phyloP scores from a whole-genome alignment of 192 early-diverging fungal genomes.

The Cladochytrium replicatum region DNA sequence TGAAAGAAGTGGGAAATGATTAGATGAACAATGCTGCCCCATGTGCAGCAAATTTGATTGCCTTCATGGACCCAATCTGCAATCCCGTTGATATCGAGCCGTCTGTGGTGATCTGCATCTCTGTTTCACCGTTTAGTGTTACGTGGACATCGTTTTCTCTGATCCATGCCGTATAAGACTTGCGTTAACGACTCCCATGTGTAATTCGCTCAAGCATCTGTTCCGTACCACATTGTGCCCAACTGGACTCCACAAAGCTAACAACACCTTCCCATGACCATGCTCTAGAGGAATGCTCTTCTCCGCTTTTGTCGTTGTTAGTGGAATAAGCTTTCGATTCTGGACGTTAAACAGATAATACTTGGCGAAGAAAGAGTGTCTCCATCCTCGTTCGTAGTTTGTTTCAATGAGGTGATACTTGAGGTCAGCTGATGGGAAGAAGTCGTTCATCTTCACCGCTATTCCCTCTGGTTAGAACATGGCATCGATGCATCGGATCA shows the following conservation, averaged over 20 bases:
- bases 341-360: constrained; percentile 68
- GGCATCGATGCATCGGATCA: neutral
- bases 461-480: constrained; percentile 12
- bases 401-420: constrained; percentile 66
- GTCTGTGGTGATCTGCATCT: constrained; percentile 74
- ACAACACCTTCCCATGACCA: constrained; percentile 41
- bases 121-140: constrained; percentile 48
- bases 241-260: constrained; percentile 68
- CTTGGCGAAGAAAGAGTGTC: constrained; percentile 73
- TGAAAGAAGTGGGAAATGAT: too few species aligned
- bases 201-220: too few species aligned
- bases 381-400: constrained; percentile 60
- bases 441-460: constrained; percentile 12
- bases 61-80: constrained; percentile 97
- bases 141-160: constrained; percentile 81
- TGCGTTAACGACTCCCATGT: too few species aligned
- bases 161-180: constrained; percentile 60
- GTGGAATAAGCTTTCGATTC: constrained; percentile 45
- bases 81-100: constrained; percentile 82
- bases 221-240: constrained; percentile 62
- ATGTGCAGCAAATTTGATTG: too few species aligned
- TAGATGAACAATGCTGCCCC: too few species aligned
- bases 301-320: constrained; percentile 33
- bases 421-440: constrained; percentile 66
- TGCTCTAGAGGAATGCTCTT: constrained; percentile 25